Base-by-base conservation (phyloP, 1,139 yeast species). In the Candida sanyaensis region DNA sequence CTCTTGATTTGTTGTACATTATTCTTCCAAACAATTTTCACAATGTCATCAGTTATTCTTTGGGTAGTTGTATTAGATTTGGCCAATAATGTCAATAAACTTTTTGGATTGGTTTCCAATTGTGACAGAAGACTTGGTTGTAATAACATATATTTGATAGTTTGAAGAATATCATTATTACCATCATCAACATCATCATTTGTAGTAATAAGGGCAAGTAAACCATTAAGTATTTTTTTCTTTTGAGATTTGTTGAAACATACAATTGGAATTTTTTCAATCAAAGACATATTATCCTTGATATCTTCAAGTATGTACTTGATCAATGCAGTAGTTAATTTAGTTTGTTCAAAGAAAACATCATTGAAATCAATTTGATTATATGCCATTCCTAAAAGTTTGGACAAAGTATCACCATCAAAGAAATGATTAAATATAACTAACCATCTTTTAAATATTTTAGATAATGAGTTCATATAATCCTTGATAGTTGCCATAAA, bases 391-490 rank as follows among this genome's bases (percentile, higher is more conserved):
- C 30, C 24, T 11, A 51, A 31, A 7, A 51, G 34, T 27, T 47
- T 39, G 7, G 17, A 13, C n/a, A 41, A 37, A 10, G 36, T 44
- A 28, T 58, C 56, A 33, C 58, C 51, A 2, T 63, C 43, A 55
- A 77, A 71, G 44, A 62, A 55, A 3, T 52, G 44, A 45, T 81
- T 75, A 4, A 84, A 52, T 0, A 84, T 48, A 0, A 84, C 74
- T 29, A 75, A 57, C 89, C 89, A 86, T 59, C 89, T 78, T n/a
- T 59, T 55, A 46, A 83, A 69, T 0, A 76, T 50, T 4, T 61
- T 52, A 2, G 53, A 43, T 4, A 75, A 45, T 12, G 69, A 50
- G 0, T 47, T 42, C 0, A 49, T 5, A 36, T 45, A 49, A 41
- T 39, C 50, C 29, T 42, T 40, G 3, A 68, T 50, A 42, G 59